A percentile compares a stretch with the other conserved stretches of the same genome.
phyloP scores from a whole-genome alignment of 352 stramenopile species.

The Globisporangium polare region DNA sequence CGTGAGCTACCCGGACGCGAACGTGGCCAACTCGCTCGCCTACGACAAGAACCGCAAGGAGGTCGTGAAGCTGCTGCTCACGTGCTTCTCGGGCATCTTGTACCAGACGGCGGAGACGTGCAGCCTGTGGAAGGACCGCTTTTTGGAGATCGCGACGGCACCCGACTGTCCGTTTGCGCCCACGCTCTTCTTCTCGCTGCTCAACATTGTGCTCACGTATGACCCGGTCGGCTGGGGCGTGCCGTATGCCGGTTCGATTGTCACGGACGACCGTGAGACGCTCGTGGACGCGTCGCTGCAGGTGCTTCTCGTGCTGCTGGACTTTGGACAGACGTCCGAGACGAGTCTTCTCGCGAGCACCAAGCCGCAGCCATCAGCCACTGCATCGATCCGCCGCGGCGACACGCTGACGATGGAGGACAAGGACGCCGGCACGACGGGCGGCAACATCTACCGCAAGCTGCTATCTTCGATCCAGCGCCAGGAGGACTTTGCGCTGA shows the following conservation, averaged over 20 bases:
- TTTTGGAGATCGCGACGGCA: constrained; percentile 88
- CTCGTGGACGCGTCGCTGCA: constrained; percentile 92
- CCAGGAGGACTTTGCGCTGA: constrained; percentile 89
- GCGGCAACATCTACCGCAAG: constrained; percentile 61
- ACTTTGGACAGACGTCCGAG: constrained; percentile 84
- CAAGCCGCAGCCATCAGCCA: constrained; percentile 41
- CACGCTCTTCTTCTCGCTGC: constrained; percentile 95
- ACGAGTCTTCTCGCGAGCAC: constrained; percentile 36
- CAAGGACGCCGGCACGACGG: constrained; percentile 23
- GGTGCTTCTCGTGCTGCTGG: constrained; percentile 92
- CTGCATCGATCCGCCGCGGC: constrained; percentile 22
- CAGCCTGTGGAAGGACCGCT: constrained; percentile 89
- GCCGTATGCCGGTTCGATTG: constrained; percentile 88
- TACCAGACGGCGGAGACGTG: constrained; percentile 93
- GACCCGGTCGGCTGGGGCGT: constrained; percentile 90
- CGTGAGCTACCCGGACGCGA: constrained; percentile 77
- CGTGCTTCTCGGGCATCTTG: constrained; percentile 94
- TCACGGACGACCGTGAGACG: constrained; percentile 83
- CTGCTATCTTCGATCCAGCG: constrained; percentile 66
- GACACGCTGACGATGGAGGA: constrained; percentile 27
- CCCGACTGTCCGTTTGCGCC: constrained; percentile 90
- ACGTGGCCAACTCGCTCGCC: constrained; percentile 53
- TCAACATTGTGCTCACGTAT: constrained; percentile 95
- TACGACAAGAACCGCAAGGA: constrained; percentile 96
- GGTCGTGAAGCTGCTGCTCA: constrained; percentile 93